phyloP scores from a whole-genome alignment of 116 monocot genomes.

The Zostera marina region DNA sequence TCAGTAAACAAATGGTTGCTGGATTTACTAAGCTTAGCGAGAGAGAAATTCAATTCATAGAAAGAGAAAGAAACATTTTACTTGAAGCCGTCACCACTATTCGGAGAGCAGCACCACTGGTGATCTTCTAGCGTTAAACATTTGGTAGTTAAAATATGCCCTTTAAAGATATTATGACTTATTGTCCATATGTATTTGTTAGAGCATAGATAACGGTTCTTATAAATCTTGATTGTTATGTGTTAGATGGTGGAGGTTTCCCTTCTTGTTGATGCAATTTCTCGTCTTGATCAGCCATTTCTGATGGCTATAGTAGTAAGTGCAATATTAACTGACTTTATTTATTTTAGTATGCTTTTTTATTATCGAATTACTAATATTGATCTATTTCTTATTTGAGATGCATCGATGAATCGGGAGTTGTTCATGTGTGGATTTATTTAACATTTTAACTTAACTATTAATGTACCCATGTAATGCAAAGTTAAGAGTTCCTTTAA shows the following conservation, averaged over 20 bases:
- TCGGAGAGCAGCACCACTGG: conserved; percentile 83
- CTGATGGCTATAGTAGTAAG: conserved; percentile 90
- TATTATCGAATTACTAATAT: too few species aligned
- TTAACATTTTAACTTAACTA: too few species aligned
- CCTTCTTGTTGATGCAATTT: conserved; percentile 73
- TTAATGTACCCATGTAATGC: too few species aligned
- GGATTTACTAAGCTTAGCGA: conserved; percentile 68
- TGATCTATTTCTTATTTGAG: too few species aligned
- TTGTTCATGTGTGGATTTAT: too few species aligned
- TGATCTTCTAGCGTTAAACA: conserved; percentile 92
- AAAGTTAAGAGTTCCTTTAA: too few species aligned
- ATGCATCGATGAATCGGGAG: too few species aligned
- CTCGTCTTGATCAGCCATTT: conserved; percentile 83
- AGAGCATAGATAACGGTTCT: neutral
- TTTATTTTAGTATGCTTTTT: neutral
- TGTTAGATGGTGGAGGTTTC: conserved; percentile 86
- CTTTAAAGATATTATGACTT: conserved; percentile 23
- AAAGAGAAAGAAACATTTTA: conserved; percentile 54
- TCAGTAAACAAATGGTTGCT: conserved; percentile 30
- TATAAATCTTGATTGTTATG: conserved; percentile 5
- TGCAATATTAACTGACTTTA: neutral
- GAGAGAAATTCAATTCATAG: conserved; percentile 45
- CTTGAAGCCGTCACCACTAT: conserved; percentile 53
- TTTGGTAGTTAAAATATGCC: conserved; percentile 85
- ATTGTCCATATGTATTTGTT: conserved; percentile 2